Evolutionary conservation across 1,284 basidiomycete genomes (phyloP).

Genomic region (Bjerkandera adusta): DNA sequence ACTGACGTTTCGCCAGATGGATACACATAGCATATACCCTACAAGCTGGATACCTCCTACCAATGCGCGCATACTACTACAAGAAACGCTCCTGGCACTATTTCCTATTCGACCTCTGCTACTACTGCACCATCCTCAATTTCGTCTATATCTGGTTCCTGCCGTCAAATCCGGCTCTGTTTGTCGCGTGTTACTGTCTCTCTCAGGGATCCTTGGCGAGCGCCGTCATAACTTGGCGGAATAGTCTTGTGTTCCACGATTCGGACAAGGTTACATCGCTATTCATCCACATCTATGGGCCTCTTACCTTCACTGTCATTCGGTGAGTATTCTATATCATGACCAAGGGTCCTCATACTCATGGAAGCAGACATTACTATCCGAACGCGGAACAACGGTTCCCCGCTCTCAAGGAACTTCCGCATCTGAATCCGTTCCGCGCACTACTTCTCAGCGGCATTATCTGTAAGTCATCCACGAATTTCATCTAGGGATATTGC

Average conservation of each 20-base stretch:
- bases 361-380: slow-evolving; percentile 73
- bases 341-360: neutral
- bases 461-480: slow-evolving; percentile 55
- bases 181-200: slow-evolving; percentile 85
- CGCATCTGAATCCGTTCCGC: slow-evolving; percentile 57
- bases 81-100: slow-evolving; percentile 91
- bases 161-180: slow-evolving; percentile 70
- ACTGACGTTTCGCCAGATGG: slow-evolving; percentile 46
- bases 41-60: slow-evolving; percentile 75
- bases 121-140: slow-evolving; percentile 88
- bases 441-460: slow-evolving; percentile 68
- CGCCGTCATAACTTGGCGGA: slow-evolving; percentile 95
- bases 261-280: slow-evolving; percentile 90
- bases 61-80: slow-evolving; percentile 78
- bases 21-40: slow-evolving; percentile 78
- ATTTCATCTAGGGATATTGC: slow-evolving; percentile 7
- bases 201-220: slow-evolving; percentile 88
- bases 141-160: slow-evolving; percentile 86
- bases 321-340: slow-evolving; percentile 43
- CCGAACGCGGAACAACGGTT: slow-evolving; percentile 73
- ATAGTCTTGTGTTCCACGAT: slow-evolving; percentile 95
- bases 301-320: slow-evolving; percentile 85
- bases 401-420: slow-evolving; percentile 73
- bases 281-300: slow-evolving; percentile 89
- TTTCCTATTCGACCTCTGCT: slow-evolving; percentile 92